Conservation (phyloP, 1,139 yeast species). For the Sugiyamaella japonica region DNA sequence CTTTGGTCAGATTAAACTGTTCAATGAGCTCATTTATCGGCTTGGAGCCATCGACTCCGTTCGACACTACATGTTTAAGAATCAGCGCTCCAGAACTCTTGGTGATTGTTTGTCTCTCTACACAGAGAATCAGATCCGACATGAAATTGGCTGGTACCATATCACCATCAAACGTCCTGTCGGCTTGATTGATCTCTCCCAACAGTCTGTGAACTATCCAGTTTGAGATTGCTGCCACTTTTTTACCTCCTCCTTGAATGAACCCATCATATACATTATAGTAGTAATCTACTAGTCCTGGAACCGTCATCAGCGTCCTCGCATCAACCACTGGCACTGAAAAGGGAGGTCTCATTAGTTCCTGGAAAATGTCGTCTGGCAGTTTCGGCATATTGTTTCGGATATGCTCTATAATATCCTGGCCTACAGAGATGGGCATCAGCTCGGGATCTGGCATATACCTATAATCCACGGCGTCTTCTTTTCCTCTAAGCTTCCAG, state of each 20-base stretch:
- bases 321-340: conserved; percentile 72
- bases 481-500: conserved; percentile 68
- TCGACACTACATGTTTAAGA: conserved; percentile 57
- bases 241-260: conserved; percentile 27
- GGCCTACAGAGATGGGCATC: conserved; percentile 54
- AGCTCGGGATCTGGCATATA: conserved; percentile 95
- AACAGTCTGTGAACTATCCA: conserved; percentile 84
- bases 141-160: conserved; percentile 45
- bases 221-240: conserved; percentile 52
- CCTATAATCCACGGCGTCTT: conserved; percentile 80
- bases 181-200: conserved; percentile 63
- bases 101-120: conserved; percentile 46
- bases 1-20: conserved; percentile 53
- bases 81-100: conserved; percentile 66
- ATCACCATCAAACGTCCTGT: conserved; percentile 43
- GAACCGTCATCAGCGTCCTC: conserved; percentile 50
- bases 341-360: conserved; percentile 53
- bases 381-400: conserved; percentile 52
- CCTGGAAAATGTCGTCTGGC: conserved; percentile 61
- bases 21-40: conserved; percentile 50
- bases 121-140: conserved; percentile 47
- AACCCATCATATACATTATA: conserved; percentile 44
- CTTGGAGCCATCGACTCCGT: conserved; percentile 40
- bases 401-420: conserved; percentile 46
- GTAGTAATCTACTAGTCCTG: conserved; percentile 54